Evolutionary conservation across 1,139 yeast species (phyloP).

Genomic region (Kodamaea derodonti): DNA sequence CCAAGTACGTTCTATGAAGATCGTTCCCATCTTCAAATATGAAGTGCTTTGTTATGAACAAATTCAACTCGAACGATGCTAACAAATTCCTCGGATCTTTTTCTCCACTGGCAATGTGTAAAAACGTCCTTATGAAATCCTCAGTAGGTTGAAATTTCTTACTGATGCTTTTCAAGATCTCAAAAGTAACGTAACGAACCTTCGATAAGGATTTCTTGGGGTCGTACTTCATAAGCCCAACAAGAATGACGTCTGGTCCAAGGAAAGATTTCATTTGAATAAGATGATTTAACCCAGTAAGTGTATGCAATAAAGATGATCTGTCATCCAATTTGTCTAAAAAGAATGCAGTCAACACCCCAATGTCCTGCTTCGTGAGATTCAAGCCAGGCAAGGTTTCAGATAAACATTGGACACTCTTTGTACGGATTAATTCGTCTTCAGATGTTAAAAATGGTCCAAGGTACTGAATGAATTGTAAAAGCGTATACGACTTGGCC

Average conservation of each 20-base stretch:
- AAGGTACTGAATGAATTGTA: slow-evolving; percentile 51
- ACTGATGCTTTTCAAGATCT: slow-evolving; percentile 33
- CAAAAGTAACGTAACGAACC: slow-evolving; percentile 59
- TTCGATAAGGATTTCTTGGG: slow-evolving; percentile 64
- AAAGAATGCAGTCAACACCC: slow-evolving; percentile 64
- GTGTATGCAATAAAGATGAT: slow-evolving; percentile 47
- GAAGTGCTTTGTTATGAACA: slow-evolving; percentile 44
- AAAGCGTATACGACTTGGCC: slow-evolving; percentile 35
- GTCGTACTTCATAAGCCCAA: slow-evolving; percentile 45
- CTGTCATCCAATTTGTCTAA: slow-evolving; percentile 65
- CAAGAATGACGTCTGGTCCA: slow-evolving; percentile 35
- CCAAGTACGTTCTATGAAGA: slow-evolving; percentile 27
- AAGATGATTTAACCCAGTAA: slow-evolving; percentile 54
- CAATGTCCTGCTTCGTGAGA: slow-evolving; percentile 59
- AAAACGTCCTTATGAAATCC: slow-evolving; percentile 50
- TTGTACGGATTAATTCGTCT: slow-evolving; percentile 47
- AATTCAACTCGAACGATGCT: slow-evolving; percentile 60
- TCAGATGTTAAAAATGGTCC: slow-evolving; percentile 64
- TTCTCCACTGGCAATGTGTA: slow-evolving; percentile 77
- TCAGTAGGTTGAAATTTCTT: slow-evolving; percentile 23
- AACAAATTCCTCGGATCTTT: slow-evolving; percentile 90
- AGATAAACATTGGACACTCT: slow-evolving; percentile 59
- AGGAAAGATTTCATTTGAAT: slow-evolving; percentile 45
- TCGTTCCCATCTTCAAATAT: slow-evolving; percentile 29
- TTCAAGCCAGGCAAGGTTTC: slow-evolving; percentile 38